Conservation (phyloP, 73 alveolate species). For the Blepharisma stoltei region DNA sequence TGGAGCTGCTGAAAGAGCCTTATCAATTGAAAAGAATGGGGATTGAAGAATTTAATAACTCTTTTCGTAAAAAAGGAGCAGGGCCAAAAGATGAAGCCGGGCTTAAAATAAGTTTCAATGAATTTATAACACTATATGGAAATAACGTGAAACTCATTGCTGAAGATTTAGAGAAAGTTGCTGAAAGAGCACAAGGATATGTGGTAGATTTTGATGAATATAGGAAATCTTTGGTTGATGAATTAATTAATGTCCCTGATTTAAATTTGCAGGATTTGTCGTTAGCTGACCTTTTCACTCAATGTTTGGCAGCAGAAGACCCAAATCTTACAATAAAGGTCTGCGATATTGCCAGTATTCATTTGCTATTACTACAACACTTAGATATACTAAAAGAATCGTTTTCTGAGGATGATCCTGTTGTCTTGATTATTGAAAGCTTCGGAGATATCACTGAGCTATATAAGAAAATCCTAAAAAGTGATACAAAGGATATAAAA, state of each 20-base stretch:
- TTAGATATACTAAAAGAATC: constrained; percentile 24
- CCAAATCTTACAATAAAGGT: constrained; percentile 34
- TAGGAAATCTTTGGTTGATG: not conserved
- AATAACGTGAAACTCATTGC: constrained; percentile 2
- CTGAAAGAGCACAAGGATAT: not conserved
- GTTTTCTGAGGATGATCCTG: constrained; percentile 44
- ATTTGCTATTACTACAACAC: constrained; percentile 34
- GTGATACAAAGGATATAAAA: constrained; percentile 39
- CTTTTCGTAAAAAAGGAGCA: not conserved
- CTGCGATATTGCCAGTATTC: constrained; percentile 36
- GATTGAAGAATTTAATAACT: not conserved
- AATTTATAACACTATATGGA: not conserved
- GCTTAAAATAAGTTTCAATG: not conserved
- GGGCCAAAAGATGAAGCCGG: not conserved
- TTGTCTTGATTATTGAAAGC: constrained; percentile 29
- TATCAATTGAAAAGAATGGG: not conserved
- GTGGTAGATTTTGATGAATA: not conserved
- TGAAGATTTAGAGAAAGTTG: not conserved
- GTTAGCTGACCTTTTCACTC: constrained; percentile 36
- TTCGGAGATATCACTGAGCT: constrained; percentile 37
- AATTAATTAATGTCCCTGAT: constrained; percentile 21
- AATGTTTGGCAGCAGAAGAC: constrained; percentile 39
- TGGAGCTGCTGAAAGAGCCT: constrained; percentile 3
- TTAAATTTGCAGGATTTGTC: constrained; percentile 32
- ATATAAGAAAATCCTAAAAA: constrained; percentile 30